Conservation (phyloP, 805 yeast genomes). For the Metschnikowia picachoensis region DNA sequence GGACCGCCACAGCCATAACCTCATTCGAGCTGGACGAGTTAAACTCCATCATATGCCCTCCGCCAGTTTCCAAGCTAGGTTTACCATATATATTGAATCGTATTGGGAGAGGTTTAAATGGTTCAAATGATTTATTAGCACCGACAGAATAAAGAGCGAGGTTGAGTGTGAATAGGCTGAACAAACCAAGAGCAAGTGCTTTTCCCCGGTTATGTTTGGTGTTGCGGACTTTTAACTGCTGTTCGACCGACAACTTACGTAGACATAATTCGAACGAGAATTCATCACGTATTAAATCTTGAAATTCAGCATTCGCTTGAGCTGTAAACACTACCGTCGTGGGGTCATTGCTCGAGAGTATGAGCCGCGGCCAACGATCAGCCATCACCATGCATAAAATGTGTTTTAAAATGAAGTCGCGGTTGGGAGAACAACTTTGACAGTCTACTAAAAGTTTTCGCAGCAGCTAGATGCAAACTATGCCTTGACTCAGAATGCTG, state of each 20-base stretch:
- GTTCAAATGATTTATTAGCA: constrained; percentile 13
- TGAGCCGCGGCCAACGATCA: constrained; percentile 5
- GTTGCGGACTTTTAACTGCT: constrained; percentile 40
- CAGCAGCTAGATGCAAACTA: background rate
- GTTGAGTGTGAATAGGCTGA: constrained; percentile 43
- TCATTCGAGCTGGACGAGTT: constrained; percentile 60
- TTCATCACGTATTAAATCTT: constrained; percentile 21
- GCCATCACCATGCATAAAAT: background rate
- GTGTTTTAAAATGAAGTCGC: too few species aligned
- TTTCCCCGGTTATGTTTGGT: constrained; percentile 31
- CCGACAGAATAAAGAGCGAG: constrained; percentile 18
- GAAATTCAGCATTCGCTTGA: constrained; percentile 6
- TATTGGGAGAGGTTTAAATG: constrained; percentile 25
- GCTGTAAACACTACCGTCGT: constrained; percentile 15
- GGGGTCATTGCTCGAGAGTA: constrained; percentile 2
- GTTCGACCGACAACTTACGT: constrained; percentile 40
- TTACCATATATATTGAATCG: constrained; percentile 48
- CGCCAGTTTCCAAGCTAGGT: constrained; percentile 36
- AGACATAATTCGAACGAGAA: constrained; percentile 48
- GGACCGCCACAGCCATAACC: constrained; percentile 44
- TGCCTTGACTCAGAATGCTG: too few species aligned
- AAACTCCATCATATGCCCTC: constrained; percentile 32
- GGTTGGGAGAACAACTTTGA: background rate
- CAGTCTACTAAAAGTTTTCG: background rate
- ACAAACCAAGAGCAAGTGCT: constrained; percentile 43